These are phyloP conservation scores for Eremothecium cymbalariae DNA, from an alignment of 1,139 yeast genomes.

Conservation along the genomic window DNA sequence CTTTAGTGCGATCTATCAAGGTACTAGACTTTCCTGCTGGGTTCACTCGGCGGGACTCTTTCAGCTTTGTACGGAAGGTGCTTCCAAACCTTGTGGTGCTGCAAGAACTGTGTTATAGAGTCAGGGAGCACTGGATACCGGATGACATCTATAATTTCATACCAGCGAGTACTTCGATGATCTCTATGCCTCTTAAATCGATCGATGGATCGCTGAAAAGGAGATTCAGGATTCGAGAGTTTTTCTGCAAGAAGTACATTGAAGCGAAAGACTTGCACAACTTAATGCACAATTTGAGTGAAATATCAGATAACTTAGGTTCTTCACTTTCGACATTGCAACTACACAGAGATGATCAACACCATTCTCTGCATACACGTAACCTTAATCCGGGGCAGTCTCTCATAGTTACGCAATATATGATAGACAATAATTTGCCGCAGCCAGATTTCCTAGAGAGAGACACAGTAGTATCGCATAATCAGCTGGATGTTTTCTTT, in stretches of 20 bases:
- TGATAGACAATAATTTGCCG: slow-evolving; percentile 11
- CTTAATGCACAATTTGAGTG: background rate
- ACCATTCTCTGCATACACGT: background rate
- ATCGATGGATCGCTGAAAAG: background rate
- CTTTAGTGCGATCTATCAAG: slow-evolving; percentile 9
- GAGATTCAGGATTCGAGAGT: background rate
- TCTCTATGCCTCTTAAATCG: slow-evolving; percentile 1
- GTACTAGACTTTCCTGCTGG: slow-evolving; percentile 11
- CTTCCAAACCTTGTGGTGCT: slow-evolving; percentile 12
- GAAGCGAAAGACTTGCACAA: background rate
- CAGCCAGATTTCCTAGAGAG: slow-evolving; percentile 9
- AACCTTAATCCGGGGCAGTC: slow-evolving; percentile 9
- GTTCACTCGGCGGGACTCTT: slow-evolving; percentile 7
- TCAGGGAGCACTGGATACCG: slow-evolving; percentile 1
- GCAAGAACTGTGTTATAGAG: background rate
- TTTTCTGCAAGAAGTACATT: background rate
- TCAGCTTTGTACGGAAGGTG: slow-evolving; percentile 8
- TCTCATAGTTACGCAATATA: slow-evolving; percentile 10
- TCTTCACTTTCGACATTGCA: slow-evolving; percentile 9
- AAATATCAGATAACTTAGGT: slow-evolving; percentile 9
- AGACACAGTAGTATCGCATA: slow-evolving; percentile 7
- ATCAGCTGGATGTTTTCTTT: slow-evolving; percentile 8
- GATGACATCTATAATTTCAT: background rate
- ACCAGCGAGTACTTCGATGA: background rate
- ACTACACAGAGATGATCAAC: slow-evolving; percentile 8